Percentiles rank a stretch among this genome's conserved stretches.
These are phyloP conservation scores for Dunaliella sp. DNA, from an alignment of 139 green algal genomes.

Conservation along the genomic window DNA sequence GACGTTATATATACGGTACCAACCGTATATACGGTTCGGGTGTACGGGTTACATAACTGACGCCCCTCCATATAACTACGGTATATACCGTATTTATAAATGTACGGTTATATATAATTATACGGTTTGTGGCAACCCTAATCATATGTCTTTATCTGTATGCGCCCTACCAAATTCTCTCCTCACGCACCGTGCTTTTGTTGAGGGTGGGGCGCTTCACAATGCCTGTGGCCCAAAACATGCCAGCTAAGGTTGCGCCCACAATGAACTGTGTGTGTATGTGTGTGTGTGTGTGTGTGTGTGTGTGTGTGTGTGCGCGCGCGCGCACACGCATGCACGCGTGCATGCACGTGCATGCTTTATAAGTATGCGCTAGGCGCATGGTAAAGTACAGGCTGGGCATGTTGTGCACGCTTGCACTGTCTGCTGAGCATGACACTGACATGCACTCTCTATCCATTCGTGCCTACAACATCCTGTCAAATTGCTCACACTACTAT, in stretches of 20 bases:
- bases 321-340: background rate
- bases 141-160: too few relatives aligned
- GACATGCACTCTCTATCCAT: background rate
- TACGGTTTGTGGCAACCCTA: too few relatives aligned
- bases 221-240: conserved; percentile 72
- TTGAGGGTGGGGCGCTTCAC: conserved; percentile 65
- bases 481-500: too few relatives aligned
- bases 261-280: conserved; percentile 71
- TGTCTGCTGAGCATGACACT: background rate
- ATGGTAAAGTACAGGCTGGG: background rate
- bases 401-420: background rate
- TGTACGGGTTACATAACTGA: too few relatives aligned
- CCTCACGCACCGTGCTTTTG: conserved; percentile 41
- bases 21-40: too few relatives aligned
- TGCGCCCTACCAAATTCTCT: too few relatives aligned
- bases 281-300: background rate
- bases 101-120: too few relatives aligned
- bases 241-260: conserved; percentile 58
- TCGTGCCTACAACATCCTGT: too few relatives aligned
- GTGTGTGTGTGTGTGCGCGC: background rate
- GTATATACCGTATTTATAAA: too few relatives aligned
- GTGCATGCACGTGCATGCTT: background rate
- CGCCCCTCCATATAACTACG: too few relatives aligned
- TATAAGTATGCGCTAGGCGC: background rate
- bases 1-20: too few relatives aligned